Percentiles rank a stretch among this genome's conserved stretches.
Evolutionary conservation across 768 basidiomycete species (phyloP).

Genomic region (Strobilomyces confusus): DNA sequence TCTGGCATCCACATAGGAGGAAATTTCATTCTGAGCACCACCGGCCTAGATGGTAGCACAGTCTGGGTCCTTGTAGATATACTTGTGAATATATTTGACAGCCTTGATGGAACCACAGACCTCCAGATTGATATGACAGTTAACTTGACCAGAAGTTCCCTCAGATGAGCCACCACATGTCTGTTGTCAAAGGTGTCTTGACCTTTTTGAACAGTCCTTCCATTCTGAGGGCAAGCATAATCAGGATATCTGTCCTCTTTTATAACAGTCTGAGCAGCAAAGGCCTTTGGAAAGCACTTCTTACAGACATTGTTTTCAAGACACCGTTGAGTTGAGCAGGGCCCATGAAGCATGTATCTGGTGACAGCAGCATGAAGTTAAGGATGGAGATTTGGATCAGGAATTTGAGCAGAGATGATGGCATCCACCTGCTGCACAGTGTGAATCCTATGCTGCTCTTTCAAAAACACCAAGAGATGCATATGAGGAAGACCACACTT

Average conservation of each 20-base stretch:
- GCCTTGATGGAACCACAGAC: slow-evolving; percentile 7
- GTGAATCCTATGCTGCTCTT: background rate
- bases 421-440: slow-evolving; percentile 3
- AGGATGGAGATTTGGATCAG: background rate
- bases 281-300: slow-evolving; percentile 21
- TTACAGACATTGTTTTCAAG: slow-evolving; percentile 22
- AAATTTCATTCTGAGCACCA: background rate
- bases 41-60: background rate
- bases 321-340: slow-evolving; percentile 33
- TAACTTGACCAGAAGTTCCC: slow-evolving; percentile 32
- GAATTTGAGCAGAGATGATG: background rate
- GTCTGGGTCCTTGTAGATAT: slow-evolving; percentile 41
- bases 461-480: background rate
- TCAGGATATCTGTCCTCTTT: slow-evolving; percentile 39
- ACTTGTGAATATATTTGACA: slow-evolving; percentile 37
- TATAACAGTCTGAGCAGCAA: slow-evolving; percentile 29
- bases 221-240: slow-evolving; percentile 36
- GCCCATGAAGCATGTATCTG: slow-evolving; percentile 44
- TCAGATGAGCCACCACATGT: slow-evolving; percentile 41
- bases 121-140: slow-evolving; percentile 23
- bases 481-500: background rate
- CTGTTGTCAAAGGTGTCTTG: slow-evolving; percentile 31
- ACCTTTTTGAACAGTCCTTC: slow-evolving; percentile 19
- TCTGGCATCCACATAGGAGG: background rate
- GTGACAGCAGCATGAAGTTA: slow-evolving; percentile 21